Conservation (phyloP, 2,329 filamentous ascomycete genomes). For the Xylogone sp. region DNA sequence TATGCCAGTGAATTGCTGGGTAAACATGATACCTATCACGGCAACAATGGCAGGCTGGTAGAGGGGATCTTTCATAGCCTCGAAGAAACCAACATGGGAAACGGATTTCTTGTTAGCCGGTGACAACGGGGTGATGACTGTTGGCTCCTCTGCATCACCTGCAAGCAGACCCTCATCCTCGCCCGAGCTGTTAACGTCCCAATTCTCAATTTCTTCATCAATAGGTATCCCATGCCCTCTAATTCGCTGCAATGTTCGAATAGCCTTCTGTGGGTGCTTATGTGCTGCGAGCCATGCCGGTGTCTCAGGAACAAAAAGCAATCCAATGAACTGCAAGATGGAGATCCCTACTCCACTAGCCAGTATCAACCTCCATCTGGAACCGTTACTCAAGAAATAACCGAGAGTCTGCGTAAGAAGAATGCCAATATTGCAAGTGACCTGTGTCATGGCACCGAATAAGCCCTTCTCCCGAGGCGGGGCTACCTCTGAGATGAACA, state of each 20-base stretch:
- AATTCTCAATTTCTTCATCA: conserved; percentile 65
- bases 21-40: conserved; percentile 85
- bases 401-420: conserved; percentile 78
- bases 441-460: conserved; percentile 82
- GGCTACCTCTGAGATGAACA: conserved; percentile 91
- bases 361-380: conserved; percentile 80
- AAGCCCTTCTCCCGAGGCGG: conserved; percentile 72
- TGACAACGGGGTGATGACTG: background rate
- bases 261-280: conserved; percentile 57
- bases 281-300: conserved; percentile 79
- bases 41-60: conserved; percentile 75
- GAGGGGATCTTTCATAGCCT: conserved; percentile 63
- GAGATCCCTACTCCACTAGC: conserved; percentile 69
- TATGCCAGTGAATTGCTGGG: conserved; percentile 89
- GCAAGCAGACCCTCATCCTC: conserved; percentile 24
- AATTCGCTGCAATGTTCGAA: conserved; percentile 67
- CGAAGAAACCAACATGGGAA: conserved; percentile 53
- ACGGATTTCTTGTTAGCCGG: conserved; percentile 19
- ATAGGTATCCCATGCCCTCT: conserved; percentile 68
- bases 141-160: conserved; percentile 10
- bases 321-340: conserved; percentile 60
- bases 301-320: conserved; percentile 81
- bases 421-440: conserved; percentile 92
- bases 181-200: conserved; percentile 39
- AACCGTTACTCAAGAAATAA: conserved; percentile 78